A percentile compares a stretch with the other conserved stretches of the same genome.
phyloP scores from a whole-genome alignment of 2,329 filamentous ascomycete species.

The Arthrinium phaeospermum region DNA sequence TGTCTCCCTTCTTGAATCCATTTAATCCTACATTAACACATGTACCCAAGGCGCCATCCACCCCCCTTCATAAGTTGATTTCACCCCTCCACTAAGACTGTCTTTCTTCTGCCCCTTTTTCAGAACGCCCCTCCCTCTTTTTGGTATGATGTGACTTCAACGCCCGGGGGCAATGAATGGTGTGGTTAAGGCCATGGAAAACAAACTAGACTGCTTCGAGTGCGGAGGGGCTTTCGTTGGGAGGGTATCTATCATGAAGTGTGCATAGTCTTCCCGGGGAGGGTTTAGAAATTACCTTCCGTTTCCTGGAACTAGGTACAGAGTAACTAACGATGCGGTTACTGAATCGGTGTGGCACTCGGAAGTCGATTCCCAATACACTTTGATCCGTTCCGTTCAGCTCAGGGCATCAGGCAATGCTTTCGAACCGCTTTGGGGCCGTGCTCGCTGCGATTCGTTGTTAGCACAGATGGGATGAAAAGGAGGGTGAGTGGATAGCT shows the following conservation, averaged over 20 bases:
- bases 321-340: not conserved
- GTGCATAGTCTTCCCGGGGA: not conserved
- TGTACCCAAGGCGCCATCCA: not conserved
- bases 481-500: not conserved
- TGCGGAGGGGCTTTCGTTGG: not conserved
- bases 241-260: constrained; percentile 7
- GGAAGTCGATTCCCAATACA: not conserved
- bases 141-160: not conserved
- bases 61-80: not conserved
- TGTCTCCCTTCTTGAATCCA: not conserved
- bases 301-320: not conserved
- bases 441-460: constrained; percentile 49
- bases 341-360: not conserved
- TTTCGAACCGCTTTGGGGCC: constrained; percentile 60
- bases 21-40: not conserved
- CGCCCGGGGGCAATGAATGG: not conserved
- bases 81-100: not conserved
- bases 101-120: not conserved
- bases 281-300: not conserved
- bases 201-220: not conserved
- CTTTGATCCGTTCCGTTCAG: not conserved
- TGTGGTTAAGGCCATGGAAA: not conserved
- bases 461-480: constrained; percentile 19
- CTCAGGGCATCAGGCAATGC: constrained; percentile 54
- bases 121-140: not conserved